phyloP scores from a whole-genome alignment of 345 rosid species.

The Eucalyptus viminalis region DNA sequence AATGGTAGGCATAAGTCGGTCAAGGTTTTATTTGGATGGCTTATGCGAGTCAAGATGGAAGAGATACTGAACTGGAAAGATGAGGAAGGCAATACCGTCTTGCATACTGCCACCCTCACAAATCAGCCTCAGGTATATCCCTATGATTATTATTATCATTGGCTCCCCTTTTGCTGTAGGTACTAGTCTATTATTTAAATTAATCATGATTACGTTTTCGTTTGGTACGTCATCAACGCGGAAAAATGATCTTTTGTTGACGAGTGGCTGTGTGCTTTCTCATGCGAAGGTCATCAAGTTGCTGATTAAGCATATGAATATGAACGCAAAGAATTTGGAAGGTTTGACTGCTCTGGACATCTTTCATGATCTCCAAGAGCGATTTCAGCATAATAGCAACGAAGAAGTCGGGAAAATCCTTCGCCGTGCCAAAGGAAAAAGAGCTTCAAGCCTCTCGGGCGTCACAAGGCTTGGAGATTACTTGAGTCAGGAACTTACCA shows the following conservation, averaged over 20 bases:
- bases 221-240: not conserved
- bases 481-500: not conserved
- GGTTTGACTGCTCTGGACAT: not conserved
- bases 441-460: not conserved
- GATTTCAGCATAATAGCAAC: not conserved
- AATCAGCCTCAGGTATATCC: not conserved
- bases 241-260: too few species aligned
- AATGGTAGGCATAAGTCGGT: not conserved
- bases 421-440: not conserved
- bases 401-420: not conserved
- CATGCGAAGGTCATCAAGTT: too few species aligned
- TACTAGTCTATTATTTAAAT: not conserved
- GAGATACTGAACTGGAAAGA: not conserved
- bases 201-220: not conserved
- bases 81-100: not conserved
- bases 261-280: too few species aligned
- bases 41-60: not conserved
- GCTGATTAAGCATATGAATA: not conserved
- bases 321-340: not conserved
- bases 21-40: not conserved
- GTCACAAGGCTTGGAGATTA: not conserved
- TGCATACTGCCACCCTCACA: not conserved
- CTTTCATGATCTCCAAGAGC: not conserved
- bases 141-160: not conserved
- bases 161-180: not conserved